phyloP scores from a whole-genome alignment of 169 alveolate species.

The Plasmodium yoelii region DNA sequence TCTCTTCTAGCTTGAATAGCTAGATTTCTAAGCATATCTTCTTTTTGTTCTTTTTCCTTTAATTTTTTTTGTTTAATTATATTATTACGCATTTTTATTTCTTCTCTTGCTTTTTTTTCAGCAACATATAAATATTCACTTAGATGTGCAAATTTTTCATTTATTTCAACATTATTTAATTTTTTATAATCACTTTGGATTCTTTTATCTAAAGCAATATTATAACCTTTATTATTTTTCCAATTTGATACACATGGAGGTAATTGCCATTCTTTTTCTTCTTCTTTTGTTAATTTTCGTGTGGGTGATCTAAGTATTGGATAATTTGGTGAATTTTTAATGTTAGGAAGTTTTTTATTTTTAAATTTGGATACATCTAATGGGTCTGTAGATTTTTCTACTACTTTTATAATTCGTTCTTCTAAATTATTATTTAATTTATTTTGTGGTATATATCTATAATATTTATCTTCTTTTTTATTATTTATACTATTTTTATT shows the following conservation, averaged over 20 bases:
- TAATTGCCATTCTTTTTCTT: constrained; percentile 96
- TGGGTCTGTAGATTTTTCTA: constrained; percentile 94
- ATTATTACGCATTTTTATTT: constrained; percentile 95
- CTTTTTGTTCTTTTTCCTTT: constrained; percentile 92
- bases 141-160: constrained; percentile 95
- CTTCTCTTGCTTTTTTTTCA: constrained; percentile 97
- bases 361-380: constrained; percentile 95
- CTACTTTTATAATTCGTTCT: constrained; percentile 92
- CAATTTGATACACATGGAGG: constrained; percentile 98
- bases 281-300: constrained; percentile 95
- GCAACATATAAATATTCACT: constrained; percentile 96
- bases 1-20: constrained; percentile 94
- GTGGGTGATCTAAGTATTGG: constrained; percentile 94
- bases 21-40: constrained; percentile 91
- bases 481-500: constrained; percentile 70
- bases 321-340: constrained; percentile 90
- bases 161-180: constrained; percentile 92
- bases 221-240: constrained; percentile 98
- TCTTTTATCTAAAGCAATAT: constrained; percentile 98
- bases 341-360: constrained; percentile 94
- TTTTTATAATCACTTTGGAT: constrained; percentile 97
- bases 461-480: constrained; percentile 83
- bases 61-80: constrained; percentile 90
- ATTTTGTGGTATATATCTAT: constrained; percentile 88
- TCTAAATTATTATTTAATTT: constrained; percentile 83